Evolutionary conservation across 2,329 filamentous ascomycete genomes (phyloP), one percentile per base, ranked within the genome.

Genomic region (Pestalotiopsis sp.): DNA sequence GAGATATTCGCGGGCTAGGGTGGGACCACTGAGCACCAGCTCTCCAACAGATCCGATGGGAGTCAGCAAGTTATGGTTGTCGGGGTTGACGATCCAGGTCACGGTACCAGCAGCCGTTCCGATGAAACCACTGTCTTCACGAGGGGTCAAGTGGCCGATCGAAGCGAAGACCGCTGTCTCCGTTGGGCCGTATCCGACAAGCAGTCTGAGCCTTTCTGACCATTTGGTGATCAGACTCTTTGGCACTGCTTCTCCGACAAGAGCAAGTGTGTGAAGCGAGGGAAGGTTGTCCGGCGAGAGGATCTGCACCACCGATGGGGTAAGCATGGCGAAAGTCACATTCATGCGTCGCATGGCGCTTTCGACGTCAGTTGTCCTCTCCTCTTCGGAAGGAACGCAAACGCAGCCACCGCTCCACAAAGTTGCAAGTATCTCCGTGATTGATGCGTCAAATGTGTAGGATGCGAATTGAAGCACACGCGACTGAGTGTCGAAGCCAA

Each of bases 1-100:
- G 0, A 82, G 64, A 66, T 84, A 84, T 1, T 79, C 77, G 17
- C 57, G 39, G 4, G 66, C 67, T 11, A 74, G 49, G 9, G 68
- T 70, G 3, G 49, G 58, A 1, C 74, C 74, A 1, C 49, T 59
- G 17, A 75, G 70, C 11, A 59, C 64, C 3, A 75, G 56, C 52
- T 75, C 71, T 1, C 74, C 74, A 1, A 69, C 68, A 2, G 64
- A 66, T 1, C 72, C 71, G 3, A 70, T 31, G 5, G 73, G 72
- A 12, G 61, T 45, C 13, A 71, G 62, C 23, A 57, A 49, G 65
- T 69, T 64, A 45, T 62, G 57, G 9, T 69, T 41, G 1, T 66
- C 52, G 36, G 69, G 65, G 17, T 69, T 45, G 39, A 67, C 68
- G 20, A 69, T 61, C 69, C 69, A 71, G 45, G 56, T 63, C 14